A percentile compares a stretch with the other conserved stretches of the same genome.
These are phyloP conservation scores for Fraxinus velutina DNA, from an alignment of 305 asterid genomes.

Conservation along the genomic window DNA sequence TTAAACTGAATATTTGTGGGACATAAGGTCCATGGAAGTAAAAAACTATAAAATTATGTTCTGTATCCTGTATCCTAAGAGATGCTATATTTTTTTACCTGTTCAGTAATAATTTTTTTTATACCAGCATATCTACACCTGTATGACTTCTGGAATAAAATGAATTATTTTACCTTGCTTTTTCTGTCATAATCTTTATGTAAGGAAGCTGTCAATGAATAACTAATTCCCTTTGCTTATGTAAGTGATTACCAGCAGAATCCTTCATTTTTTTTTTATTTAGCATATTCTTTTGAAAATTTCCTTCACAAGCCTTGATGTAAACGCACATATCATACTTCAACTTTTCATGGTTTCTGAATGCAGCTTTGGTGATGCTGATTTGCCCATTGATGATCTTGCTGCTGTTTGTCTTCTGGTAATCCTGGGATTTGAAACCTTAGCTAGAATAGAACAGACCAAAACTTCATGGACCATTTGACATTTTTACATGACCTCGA, in stretches of 20 bases:
- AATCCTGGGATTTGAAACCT: constrained; percentile 9
- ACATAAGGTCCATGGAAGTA: not conserved
- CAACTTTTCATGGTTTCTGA: constrained; percentile 12
- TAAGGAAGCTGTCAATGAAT: not conserved
- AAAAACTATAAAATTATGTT: not conserved
- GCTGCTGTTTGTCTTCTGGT: constrained; percentile 96
- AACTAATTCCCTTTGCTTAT: not conserved
- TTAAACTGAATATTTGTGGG: not conserved
- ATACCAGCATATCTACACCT: not conserved
- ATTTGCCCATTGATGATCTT: constrained; percentile 90
- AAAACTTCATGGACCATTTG: not conserved
- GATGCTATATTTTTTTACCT: not conserved
- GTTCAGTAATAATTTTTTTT: not conserved
- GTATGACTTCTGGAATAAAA: not conserved
- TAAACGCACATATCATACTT: not conserved
- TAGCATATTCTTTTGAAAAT: not conserved
- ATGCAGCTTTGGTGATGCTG: constrained; percentile 67
- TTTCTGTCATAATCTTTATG: not conserved
- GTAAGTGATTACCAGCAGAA: not conserved
- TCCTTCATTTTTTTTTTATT: not conserved
- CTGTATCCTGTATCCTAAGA: not conserved
- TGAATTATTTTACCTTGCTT: not conserved
- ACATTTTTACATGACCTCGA: not conserved
- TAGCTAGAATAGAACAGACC: not conserved
- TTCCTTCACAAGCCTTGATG: not conserved